Percentiles rank a stretch among this genome's conserved stretches.
Conservation (phyloP, 169 alveolate species). For the Eimeria tenella region DNA sequence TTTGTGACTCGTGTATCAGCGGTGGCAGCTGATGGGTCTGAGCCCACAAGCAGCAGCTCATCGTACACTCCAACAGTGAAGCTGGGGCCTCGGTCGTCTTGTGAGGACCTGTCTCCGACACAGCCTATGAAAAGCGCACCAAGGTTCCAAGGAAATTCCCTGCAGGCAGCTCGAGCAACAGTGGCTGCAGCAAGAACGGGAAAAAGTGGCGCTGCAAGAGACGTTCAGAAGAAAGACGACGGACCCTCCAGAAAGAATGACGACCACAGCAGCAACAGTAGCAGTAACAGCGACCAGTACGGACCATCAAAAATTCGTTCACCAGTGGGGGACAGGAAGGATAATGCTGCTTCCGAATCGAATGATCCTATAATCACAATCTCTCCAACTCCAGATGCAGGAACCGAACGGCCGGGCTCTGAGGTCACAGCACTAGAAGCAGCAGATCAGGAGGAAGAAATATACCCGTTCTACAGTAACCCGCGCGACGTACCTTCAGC, state of each 20-base stretch:
- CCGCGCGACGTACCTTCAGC: constrained; percentile 69
- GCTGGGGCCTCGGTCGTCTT: constrained; percentile 55
- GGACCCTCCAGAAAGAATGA: neutral
- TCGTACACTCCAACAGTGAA: constrained; percentile 61
- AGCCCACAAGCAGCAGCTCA: constrained; percentile 28
- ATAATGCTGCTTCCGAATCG: constrained; percentile 18
- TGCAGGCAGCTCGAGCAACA: constrained; percentile 32
- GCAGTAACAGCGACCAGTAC: neutral
- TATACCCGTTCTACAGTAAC: constrained; percentile 56
- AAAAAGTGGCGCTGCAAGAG: neutral
- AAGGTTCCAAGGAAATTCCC: neutral
- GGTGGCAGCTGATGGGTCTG: constrained; percentile 5
- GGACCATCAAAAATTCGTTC: neutral
- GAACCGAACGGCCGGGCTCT: neutral
- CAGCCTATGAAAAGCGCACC: neutral
- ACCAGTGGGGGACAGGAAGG: neutral
- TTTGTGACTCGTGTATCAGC: neutral
- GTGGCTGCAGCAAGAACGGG: constrained; percentile 15
- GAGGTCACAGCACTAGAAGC: neutral
- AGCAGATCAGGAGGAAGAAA: neutral
- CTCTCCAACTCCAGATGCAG: constrained; percentile 41
- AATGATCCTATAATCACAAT: constrained; percentile 12
- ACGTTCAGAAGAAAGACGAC: neutral
- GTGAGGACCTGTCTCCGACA: constrained; percentile 63
- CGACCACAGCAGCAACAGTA: neutral